phyloP scores from a whole-genome alignment of 2,329 filamentous ascomycete species.

The Apiospora marii region DNA sequence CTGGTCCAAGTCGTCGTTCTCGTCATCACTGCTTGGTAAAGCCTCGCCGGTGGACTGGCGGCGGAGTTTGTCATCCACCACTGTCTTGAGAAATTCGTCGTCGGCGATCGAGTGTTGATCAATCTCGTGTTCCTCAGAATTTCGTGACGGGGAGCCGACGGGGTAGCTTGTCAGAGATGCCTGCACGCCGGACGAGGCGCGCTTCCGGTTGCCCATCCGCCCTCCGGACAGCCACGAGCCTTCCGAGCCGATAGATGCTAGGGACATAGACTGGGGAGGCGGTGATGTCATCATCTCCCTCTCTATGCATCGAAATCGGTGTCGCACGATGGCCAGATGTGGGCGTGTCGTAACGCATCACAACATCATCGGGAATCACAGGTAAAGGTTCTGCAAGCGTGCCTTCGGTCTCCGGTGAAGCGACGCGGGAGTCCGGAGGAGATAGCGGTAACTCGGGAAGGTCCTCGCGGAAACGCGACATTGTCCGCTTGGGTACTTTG shows the following conservation, averaged over 20 bases:
- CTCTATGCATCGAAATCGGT: conserved; percentile 53
- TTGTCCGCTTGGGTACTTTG: conserved; percentile 75
- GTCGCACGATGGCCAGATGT: conserved; percentile 55
- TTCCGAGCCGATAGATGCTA: conserved; percentile 95
- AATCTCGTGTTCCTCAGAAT: conserved; percentile 50
- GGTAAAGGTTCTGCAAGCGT: conserved; percentile 42
- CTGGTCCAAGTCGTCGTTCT: conserved; percentile 46
- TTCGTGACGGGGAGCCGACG: conserved; percentile 58
- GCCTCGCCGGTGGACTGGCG: conserved; percentile 58
- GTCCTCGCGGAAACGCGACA: conserved; percentile 92
- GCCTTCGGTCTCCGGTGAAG: conserved; percentile 74
- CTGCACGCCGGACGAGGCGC: conserved; percentile 55
- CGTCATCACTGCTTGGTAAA: conserved; percentile 67
- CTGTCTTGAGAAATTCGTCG: conserved; percentile 76
- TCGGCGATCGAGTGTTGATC: conserved; percentile 73
- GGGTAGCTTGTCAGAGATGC: conserved; percentile 46
- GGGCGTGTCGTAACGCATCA: conserved; percentile 55
- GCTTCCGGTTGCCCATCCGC: conserved; percentile 50
- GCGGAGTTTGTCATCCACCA: conserved; percentile 45
- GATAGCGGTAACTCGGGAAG: conserved; percentile 86
- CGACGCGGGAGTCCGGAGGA: conserved; percentile 82
- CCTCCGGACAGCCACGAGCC: conserved; percentile 93
- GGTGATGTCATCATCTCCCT: conserved; percentile 57
- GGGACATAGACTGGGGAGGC: conserved; percentile 77
- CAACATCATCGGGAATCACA: conserved; percentile 43